phyloP scores from a whole-genome alignment of 2,329 filamentous ascomycete species.

The Phialocephala sp. region DNA sequence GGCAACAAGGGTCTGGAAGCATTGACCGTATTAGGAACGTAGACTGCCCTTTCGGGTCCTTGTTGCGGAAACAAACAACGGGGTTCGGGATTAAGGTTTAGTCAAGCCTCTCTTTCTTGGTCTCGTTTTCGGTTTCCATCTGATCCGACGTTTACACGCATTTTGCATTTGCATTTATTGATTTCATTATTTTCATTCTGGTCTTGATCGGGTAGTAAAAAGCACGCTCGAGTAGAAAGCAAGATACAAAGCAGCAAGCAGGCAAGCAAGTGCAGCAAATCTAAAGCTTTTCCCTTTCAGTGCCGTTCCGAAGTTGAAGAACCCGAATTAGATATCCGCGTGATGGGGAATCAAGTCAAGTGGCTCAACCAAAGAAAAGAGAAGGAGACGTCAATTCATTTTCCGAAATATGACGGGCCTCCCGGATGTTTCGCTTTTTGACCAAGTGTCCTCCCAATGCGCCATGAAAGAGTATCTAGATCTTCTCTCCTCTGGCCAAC shows the following conservation, averaged over 20 bases:
- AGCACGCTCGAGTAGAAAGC: background rate
- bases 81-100: background rate
- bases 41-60: background rate
- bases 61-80: background rate
- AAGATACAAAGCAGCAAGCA: slow-evolving; percentile 10
- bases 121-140: background rate
- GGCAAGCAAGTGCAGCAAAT: slow-evolving; percentile 7
- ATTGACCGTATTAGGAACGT: background rate
- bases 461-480: slow-evolving; percentile 29
- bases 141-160: background rate
- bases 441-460: background rate
- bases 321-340: background rate
- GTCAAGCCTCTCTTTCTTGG: background rate
- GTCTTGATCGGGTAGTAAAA: slow-evolving; percentile 7
- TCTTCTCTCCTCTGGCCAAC: slow-evolving; percentile 78
- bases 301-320: background rate
- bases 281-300: background rate
- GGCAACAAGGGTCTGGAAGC: background rate
- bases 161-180: background rate
- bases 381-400: background rate
- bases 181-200: background rate
- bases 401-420: background rate
- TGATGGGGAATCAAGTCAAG: background rate
- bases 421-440: slow-evolving; percentile 6
- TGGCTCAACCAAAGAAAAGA: background rate